A percentile compares a stretch with the other conserved stretches of the same genome.
Evolutionary conservation across 1,284 basidiomycete genomes (phyloP).

Genomic region (Cryptococcus sp.): DNA sequence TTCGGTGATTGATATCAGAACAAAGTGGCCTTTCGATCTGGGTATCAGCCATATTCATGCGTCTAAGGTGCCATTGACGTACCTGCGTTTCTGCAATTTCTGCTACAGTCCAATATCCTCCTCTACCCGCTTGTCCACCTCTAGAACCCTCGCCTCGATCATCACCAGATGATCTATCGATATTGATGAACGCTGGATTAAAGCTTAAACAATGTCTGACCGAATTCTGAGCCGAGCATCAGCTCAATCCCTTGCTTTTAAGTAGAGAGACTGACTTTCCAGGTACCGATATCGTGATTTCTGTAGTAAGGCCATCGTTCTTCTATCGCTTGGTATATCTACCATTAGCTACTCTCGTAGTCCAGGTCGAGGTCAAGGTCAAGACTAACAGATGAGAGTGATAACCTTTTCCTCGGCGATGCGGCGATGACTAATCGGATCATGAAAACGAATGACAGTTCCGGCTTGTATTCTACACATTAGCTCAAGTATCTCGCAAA

Average conservation of each 20-base stretch:
- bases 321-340: conserved; percentile 34
- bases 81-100: conserved; percentile 6
- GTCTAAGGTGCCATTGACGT: too few relatives aligned
- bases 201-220: conserved; percentile 81
- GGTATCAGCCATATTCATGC: too few relatives aligned
- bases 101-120: conserved; percentile 34
- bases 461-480: conserved; percentile 21
- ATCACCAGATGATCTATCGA: conserved; percentile 22
- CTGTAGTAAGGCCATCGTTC: conserved; percentile 31
- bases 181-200: conserved; percentile 67
- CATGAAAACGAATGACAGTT: conserved; percentile 23
- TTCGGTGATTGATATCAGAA: too few relatives aligned
- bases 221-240: conserved; percentile 57
- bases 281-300: conserved; percentile 13
- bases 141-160: conserved; percentile 1
- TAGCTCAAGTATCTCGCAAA: too few relatives aligned
- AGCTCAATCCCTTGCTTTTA: neutral
- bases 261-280: conserved; percentile 16
- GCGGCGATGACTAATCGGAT: conserved; percentile 30
- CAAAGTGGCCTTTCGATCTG: too few relatives aligned
- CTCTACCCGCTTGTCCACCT: conserved; percentile 28
- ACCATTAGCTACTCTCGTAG: neutral
- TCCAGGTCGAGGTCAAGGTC: neutral
- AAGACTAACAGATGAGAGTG: conserved; percentile 23
- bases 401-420: conserved; percentile 25